Evolutionary conservation across 108 stramenopile species (phyloP).

Genomic region (Mediolabrus comicus): DNA sequence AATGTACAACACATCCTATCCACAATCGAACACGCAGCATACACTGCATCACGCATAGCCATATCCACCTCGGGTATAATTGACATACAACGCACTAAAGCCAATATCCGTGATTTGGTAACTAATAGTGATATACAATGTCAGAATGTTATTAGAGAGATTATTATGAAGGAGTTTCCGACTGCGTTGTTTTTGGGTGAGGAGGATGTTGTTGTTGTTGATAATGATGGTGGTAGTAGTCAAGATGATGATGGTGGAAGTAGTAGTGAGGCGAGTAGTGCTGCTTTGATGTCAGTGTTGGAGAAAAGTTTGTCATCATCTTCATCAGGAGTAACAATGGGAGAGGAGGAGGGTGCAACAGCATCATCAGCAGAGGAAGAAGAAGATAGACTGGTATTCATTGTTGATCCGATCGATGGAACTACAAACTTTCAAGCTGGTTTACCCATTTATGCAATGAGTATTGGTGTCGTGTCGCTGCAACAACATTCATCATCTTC

Average conservation of each 20-base stretch:
- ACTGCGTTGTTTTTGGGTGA: conserved; percentile 74
- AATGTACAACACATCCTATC: conserved; percentile 14
- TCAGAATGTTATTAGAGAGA: conserved; percentile 51
- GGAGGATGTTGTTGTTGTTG: conserved; percentile 53
- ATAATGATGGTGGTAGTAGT: conserved; percentile 44
- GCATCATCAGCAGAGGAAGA: too few relatives aligned
- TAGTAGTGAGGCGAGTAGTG: conserved; percentile 51
- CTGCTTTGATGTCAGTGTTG: conserved; percentile 46
- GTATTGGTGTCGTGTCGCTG: conserved; percentile 61
- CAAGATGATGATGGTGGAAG: conserved; percentile 43
- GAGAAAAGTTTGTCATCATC: not conserved
- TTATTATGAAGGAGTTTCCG: conserved; percentile 51
- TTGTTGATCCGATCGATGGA: conserved; percentile 77
- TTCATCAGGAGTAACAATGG: not conserved
- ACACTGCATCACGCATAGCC: conserved; percentile 30
- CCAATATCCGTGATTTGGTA: conserved; percentile 51
- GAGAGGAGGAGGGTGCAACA: too few relatives aligned
- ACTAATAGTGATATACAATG: conserved; percentile 52
- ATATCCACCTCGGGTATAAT: conserved; percentile 40
- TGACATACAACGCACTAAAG: conserved; percentile 35
- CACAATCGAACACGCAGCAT: conserved; percentile 46
- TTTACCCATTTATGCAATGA: conserved; percentile 75
- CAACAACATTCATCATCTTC: not conserved
- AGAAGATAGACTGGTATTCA: conserved; percentile 57
- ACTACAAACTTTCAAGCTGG: conserved; percentile 70